These are phyloP conservation scores for Blastobotrys raffinosifermentans DNA, from an alignment of 1,139 yeast genomes.

Conservation along the genomic window DNA sequence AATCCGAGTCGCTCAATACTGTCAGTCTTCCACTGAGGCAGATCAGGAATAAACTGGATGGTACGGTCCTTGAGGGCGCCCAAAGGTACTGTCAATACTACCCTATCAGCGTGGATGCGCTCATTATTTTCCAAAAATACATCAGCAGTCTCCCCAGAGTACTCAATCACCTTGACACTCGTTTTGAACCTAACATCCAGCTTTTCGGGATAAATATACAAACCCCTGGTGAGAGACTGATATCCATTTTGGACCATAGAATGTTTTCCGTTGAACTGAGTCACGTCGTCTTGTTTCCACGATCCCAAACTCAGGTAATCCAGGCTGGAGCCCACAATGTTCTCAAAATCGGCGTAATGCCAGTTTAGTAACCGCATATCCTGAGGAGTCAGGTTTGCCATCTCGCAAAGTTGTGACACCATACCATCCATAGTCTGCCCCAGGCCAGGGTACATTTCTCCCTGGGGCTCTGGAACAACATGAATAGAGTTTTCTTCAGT, in stretches of 20 bases:
- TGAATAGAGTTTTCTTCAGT: conserved; percentile 23
- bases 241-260: conserved; percentile 36
- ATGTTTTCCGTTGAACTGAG: conserved; percentile 38
- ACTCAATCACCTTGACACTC: conserved; percentile 36
- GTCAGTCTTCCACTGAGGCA: conserved; percentile 39
- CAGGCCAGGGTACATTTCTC: conserved; percentile 32
- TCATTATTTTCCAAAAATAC: conserved; percentile 38
- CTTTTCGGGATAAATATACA: conserved; percentile 36
- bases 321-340: conserved; percentile 34
- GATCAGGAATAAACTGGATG: conserved; percentile 38
- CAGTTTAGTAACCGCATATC: conserved; percentile 37
- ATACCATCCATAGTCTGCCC: conserved; percentile 36
- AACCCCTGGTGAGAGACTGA: conserved; percentile 34
- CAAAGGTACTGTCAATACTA: conserved; percentile 38
- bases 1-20: conserved; percentile 38
- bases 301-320: conserved; percentile 34
- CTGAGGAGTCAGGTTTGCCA: conserved; percentile 31
- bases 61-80: conserved; percentile 38
- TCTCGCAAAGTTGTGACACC: conserved; percentile 28
- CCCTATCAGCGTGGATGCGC: conserved; percentile 36
- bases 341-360: conserved; percentile 40
- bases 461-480: conserved; percentile 35
- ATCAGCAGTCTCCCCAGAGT: conserved; percentile 29
- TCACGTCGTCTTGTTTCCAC: conserved; percentile 41
- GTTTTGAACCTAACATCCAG: conserved; percentile 38